Evolutionary conservation across 768 basidiomycete species (phyloP).

Genomic region (Tricholoma matsutake): DNA sequence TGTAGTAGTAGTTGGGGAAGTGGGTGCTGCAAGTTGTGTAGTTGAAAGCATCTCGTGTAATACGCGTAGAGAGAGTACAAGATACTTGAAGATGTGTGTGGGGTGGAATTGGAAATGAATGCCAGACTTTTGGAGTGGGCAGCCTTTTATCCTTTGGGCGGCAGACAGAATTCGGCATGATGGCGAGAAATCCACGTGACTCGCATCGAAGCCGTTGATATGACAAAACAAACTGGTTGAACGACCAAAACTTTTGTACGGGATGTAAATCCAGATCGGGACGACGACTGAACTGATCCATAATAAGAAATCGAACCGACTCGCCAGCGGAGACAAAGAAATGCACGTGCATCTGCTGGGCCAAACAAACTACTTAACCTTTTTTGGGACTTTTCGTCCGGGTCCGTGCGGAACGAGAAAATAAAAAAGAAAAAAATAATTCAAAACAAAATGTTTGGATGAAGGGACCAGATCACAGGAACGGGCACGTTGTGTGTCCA

Average conservation of each 20-base stretch:
- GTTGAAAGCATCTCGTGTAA: slow-evolving; percentile 23
- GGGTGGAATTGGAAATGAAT: slow-evolving; percentile 19
- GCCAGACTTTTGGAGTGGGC: slow-evolving; percentile 13
- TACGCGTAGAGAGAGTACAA: neutral
- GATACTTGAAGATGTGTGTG: slow-evolving; percentile 12
- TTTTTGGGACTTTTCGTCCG: neutral
- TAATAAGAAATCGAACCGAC: slow-evolving; percentile 15
- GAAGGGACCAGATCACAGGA: neutral
- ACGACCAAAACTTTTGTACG: slow-evolving; percentile 1
- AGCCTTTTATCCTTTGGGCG: slow-evolving; percentile 33
- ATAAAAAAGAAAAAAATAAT: neutral
- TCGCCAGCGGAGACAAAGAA: slow-evolving; percentile 9
- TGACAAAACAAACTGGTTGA: slow-evolving; percentile 27
- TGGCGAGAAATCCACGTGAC: slow-evolving; percentile 29
- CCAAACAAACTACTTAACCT: neutral
- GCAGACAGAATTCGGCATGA: slow-evolving; percentile 23
- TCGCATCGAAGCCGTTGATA: slow-evolving; percentile 37
- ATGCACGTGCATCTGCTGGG: slow-evolving; percentile 4
- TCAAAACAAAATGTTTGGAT: neutral
- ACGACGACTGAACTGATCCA: slow-evolving; percentile 3
- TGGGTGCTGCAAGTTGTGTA: slow-evolving; percentile 1
- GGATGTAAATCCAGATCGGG: slow-evolving; percentile 15
- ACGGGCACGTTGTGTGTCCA: neutral
- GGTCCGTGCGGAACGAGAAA: neutral
- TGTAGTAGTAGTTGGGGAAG: slow-evolving; percentile 15